Base-by-base conservation (phyloP, 1,284 basidiomycete genomes). In the Tetrapyrgos nigripes region DNA sequence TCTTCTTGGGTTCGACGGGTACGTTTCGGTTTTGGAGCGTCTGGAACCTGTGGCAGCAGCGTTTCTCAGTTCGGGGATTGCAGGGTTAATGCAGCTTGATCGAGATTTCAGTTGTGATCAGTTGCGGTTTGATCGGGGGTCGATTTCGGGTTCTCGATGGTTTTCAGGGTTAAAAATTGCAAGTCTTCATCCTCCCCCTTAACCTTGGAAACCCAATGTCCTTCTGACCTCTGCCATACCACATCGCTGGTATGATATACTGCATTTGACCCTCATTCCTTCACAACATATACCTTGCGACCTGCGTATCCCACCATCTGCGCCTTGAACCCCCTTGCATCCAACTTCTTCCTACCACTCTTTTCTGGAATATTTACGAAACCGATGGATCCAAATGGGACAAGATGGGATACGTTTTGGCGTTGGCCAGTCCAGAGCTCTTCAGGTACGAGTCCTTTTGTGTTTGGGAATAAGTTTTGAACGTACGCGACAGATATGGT, bases 271-370 rank as follows among this genome's bases (percentile, higher is more conserved):
- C 35, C 44, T 2, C 3, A 19, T n/a, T 47, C 21, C 4, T 35
- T 6, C 19, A 5, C 5, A n/a, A 44, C n/a, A 46, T 55, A 55
- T n/a, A 24, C 44, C 10, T 35, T 35, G 14, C 14, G 46, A 28
- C 19, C 33, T 10, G 48, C 54, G 33, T 55, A 55, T 6, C 54
- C 54, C 21, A 55, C 31, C 10, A 55, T 14, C 21, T 37, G n/a
- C 8, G 26, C 17, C 24, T 55, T 48, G 2, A 55, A 35, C 14
- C 23, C 19, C n/a, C 54, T 14, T 3, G n/a, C 37, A 5, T 53
- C 40, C 3, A 53, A 8, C n/a, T 53, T 53, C 14, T n/a, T 23
- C 2, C 23, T 21, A 17, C 27, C 33, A 2, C 19, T n/a, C n/a
- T 46, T 17, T n/a, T 45, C 26, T 29, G 52, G 40, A 10, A 53